Conservation (phyloP, 2,329 filamentous ascomycete species). For the Aspergillus caelatus region DNA sequence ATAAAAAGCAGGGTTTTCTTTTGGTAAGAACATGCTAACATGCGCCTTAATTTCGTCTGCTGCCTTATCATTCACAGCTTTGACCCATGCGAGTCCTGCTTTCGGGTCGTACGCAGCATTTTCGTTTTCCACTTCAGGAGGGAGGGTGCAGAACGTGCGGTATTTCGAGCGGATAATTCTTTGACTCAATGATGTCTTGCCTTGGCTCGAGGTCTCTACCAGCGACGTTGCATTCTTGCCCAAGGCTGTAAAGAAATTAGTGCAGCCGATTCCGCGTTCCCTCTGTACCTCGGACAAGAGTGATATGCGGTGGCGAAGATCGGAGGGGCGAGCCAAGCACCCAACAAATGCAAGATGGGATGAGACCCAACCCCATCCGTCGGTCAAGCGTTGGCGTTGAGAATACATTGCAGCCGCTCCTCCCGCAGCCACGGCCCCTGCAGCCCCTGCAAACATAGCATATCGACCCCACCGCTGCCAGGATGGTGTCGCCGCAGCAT, state of each 20-base stretch:
- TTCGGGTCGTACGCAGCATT: constrained; percentile 23
- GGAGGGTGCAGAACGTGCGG: constrained; percentile 87
- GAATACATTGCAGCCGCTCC: constrained; percentile 84
- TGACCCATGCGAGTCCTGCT: constrained; percentile 62
- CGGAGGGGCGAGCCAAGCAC: constrained; percentile 80
- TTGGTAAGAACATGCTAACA: constrained; percentile 54
- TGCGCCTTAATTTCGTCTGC: constrained; percentile 80
- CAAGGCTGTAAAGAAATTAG: constrained; percentile 84
- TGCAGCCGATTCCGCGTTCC: constrained; percentile 73
- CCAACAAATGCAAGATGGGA: constrained; percentile 94
- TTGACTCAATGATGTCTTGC: constrained; percentile 35
- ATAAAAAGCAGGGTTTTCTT: constrained; percentile 49
- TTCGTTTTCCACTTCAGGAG: constrained; percentile 53
- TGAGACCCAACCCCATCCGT: constrained; percentile 78
- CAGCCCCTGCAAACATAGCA: constrained; percentile 81
- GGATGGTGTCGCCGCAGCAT: constrained; percentile 50
- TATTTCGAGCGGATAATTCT: constrained; percentile 55
- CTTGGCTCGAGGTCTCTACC: constrained; percentile 26
- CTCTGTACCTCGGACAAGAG: constrained; percentile 66
- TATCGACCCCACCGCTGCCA: constrained; percentile 86
- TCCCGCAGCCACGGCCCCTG: constrained; percentile 76
- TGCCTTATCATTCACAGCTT: constrained; percentile 76
- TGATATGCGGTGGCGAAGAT: constrained; percentile 74
- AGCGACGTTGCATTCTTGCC: constrained; percentile 63
- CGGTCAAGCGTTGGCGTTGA: constrained; percentile 76